phyloP scores from a whole-genome alignment of 345 rosid species.

The Melaleuca quinquenervia region DNA sequence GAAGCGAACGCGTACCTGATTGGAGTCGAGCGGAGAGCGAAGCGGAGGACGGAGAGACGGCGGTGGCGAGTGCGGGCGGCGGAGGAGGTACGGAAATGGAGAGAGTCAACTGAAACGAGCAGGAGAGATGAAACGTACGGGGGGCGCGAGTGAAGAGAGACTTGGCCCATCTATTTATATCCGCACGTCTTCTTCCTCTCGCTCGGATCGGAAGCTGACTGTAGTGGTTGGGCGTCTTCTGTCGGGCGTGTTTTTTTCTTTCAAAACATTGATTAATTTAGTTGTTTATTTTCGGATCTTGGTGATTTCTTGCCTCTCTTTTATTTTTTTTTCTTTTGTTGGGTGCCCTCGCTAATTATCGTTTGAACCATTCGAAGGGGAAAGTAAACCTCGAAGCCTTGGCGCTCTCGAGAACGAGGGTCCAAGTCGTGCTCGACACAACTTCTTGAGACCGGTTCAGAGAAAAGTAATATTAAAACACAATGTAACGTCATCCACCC shows the following conservation, averaged over 20 bases:
- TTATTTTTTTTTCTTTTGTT: not conserved
- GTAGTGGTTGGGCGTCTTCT: not conserved
- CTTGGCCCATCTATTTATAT: conserved; percentile 3
- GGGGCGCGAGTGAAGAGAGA: not conserved
- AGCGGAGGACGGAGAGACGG: not conserved
- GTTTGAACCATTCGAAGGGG: not conserved
- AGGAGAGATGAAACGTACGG: not conserved
- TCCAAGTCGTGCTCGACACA: not conserved
- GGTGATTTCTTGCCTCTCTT: not conserved
- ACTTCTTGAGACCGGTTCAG: not conserved
- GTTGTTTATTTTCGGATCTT: not conserved
- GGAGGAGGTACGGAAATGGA: not conserved
- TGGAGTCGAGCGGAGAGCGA: not conserved
- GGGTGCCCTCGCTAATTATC: not conserved
- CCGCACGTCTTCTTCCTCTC: not conserved
- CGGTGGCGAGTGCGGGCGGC: not conserved
- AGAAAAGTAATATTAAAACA: too few species aligned
- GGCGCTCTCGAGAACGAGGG: not conserved
- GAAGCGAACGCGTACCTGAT: not conserved
- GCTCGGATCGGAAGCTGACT: not conserved
- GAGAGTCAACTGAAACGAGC: not conserved
- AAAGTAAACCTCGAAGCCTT: not conserved
- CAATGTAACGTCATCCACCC: too few species aligned
- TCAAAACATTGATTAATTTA: not conserved
- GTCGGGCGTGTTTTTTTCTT: not conserved